phyloP scores from a whole-genome alignment of 345 rosid genomes.

The Pugionium dolabratum region DNA sequence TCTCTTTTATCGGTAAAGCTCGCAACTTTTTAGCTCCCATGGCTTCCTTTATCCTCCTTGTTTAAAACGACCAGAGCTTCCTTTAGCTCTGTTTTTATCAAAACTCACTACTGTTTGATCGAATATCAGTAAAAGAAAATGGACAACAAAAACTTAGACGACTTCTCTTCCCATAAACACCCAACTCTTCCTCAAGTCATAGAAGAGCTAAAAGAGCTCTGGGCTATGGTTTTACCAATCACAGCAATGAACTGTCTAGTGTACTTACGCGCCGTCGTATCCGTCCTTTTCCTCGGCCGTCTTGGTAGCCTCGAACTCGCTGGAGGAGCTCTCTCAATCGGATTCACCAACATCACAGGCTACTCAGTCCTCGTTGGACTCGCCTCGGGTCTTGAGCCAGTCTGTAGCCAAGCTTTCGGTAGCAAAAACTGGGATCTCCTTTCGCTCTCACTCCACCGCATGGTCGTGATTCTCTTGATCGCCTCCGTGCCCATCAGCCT shows the following conservation, averaged over 20 bases:
- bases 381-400: slow-evolving; percentile 96
- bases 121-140: too few species aligned
- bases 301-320: slow-evolving; percentile 94
- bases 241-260: slow-evolving; percentile 87
- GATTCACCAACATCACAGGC: slow-evolving; percentile 97
- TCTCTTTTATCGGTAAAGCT: slow-evolving; percentile 22
- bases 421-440: slow-evolving; percentile 90
- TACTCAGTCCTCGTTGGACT: slow-evolving; percentile 92
- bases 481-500: slow-evolving; percentile 77
- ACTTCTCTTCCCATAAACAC: slow-evolving; percentile 46
- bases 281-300: slow-evolving; percentile 84
- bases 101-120: too few species aligned
- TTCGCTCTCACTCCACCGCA: slow-evolving; percentile 77
- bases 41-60: slow-evolving; percentile 14
- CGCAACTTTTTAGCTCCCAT: neutral
- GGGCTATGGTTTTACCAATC: slow-evolving; percentile 88
- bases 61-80: too few species aligned
- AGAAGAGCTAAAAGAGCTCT: slow-evolving; percentile 82
- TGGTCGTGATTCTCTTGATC: slow-evolving; percentile 76
- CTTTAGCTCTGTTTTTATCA: too few species aligned
- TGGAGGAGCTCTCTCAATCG: slow-evolving; percentile 94
- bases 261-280: slow-evolving; percentile 73
- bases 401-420: slow-evolving; percentile 96
- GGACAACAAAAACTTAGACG: slow-evolving; percentile 53
- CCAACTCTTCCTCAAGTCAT: slow-evolving; percentile 63